phyloP scores from a whole-genome alignment of 1,284 basidiomycete species.

The Rhizoctonia solani region DNA sequence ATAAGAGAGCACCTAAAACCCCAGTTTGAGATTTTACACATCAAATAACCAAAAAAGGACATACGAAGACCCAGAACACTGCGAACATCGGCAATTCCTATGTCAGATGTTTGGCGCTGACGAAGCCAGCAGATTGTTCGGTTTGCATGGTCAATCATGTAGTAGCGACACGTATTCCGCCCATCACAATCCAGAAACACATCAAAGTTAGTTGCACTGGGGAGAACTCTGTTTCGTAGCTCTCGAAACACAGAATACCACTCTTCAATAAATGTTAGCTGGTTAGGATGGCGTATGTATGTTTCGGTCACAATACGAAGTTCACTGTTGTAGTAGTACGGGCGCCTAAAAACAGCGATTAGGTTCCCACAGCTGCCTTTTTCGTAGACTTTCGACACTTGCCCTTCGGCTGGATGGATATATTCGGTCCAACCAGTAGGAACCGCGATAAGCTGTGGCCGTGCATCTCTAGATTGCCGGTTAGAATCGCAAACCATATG shows the following conservation, averaged over 20 bases:
- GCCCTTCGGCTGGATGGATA: slow-evolving; percentile 29
- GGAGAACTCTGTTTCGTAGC: slow-evolving; percentile 1
- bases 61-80: slow-evolving; percentile 20
- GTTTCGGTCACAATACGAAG: slow-evolving; percentile 7
- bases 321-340: slow-evolving; percentile 15
- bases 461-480: not conserved
- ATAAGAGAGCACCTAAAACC: slow-evolving; percentile 31
- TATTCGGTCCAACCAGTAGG: slow-evolving; percentile 12
- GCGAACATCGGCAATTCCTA: slow-evolving; percentile 18
- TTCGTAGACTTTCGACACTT: not conserved
- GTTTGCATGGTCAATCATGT: slow-evolving; percentile 22
- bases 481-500: no score
- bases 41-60: not conserved
- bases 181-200: slow-evolving; percentile 21
- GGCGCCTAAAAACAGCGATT: not conserved
- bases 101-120: slow-evolving; percentile 11
- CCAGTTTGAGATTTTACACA: not conserved
- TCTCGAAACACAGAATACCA: slow-evolving; percentile 5
- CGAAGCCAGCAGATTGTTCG: slow-evolving; percentile 29
- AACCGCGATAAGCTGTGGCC: not conserved
- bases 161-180: slow-evolving; percentile 22
- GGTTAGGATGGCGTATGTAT: slow-evolving; percentile 4
- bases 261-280: not conserved
- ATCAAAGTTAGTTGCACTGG: slow-evolving; percentile 9
- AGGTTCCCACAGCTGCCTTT: not conserved